Evolutionary conservation across 106 monocot species (phyloP), one percentile per base, ranked within the genome.

Genomic region (Cymbidium sinense): DNA sequence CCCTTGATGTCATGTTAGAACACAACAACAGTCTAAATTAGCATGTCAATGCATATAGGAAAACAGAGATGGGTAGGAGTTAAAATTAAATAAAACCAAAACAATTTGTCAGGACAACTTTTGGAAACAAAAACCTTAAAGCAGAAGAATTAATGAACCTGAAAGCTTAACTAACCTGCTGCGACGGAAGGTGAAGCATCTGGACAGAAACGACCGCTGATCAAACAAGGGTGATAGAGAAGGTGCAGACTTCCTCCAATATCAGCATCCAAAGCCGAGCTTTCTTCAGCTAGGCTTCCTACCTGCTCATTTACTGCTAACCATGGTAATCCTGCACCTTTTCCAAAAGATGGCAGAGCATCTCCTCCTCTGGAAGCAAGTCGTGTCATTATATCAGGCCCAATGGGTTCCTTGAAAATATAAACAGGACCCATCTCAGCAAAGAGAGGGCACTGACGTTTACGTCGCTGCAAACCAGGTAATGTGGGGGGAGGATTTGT

Each of bases 381-480:
- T 21, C 90, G 84, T 19, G 72, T 62, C 95, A 99, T 99, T 50
- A 82, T 86, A 69, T 99, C 99, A 29, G 82, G 77, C 17, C 99
- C 99, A 77, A 95, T 87, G 21, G 94, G 86, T 73, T 99, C 99
- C 83, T 91, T 99, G 74, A 99, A 99, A 67, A 95, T 91, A 83
- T 99, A 99, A 65, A 99, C 55, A 41, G 99, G 90, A 1, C 95
- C 99, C 99, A 95, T 92, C 79, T 99, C 99, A 25, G 90, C 95
- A 86, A 99, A 99, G 23, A 99, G 76, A 19, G 99, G 92, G 8
- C 99, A 99, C 65, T 95, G 95, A 10, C 88, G 76, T 12, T 89
- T 74, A 18, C 89, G 83, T 28, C 89, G 78, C 80, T 99, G 95
- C 84, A 95, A 79, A 64, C 92, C 94, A 33, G 94, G 87, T 79